phyloP scores from a whole-genome alignment of 2,329 filamentous ascomycete species.

The Ceratocystis albifundus region DNA sequence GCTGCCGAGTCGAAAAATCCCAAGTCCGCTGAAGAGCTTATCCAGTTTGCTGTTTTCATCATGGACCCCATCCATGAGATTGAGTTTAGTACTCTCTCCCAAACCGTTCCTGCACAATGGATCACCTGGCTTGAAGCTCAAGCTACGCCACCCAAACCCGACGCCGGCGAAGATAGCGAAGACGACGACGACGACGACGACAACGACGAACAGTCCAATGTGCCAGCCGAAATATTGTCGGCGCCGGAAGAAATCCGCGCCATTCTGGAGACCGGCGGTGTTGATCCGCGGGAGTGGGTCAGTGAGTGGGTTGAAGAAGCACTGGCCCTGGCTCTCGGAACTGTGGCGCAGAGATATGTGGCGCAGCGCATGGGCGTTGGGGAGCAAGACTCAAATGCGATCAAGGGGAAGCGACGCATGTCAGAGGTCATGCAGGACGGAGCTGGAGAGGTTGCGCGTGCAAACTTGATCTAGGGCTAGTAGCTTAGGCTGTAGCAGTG shows the following conservation, averaged over 20 bases:
- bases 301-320: constrained; percentile 94
- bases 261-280: constrained; percentile 61
- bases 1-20: constrained; percentile 34
- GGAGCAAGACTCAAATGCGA: constrained; percentile 48
- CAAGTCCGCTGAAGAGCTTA: constrained; percentile 46
- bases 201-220: constrained; percentile 33
- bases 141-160: constrained; percentile 26
- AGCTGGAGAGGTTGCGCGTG: constrained; percentile 48
- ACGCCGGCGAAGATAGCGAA: neutral
- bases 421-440: constrained; percentile 46
- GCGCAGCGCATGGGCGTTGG: constrained; percentile 92
- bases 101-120: constrained; percentile 76
- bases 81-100: constrained; percentile 70
- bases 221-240: constrained; percentile 29
- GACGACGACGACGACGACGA: neutral
- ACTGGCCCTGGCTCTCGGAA: constrained; percentile 62
- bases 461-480: constrained; percentile 39
- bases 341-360: constrained; percentile 90
- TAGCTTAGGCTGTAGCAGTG: neutral
- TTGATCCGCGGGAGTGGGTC: constrained; percentile 94
- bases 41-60: constrained; percentile 67
- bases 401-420: constrained; percentile 49
- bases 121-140: constrained; percentile 80
- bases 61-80: constrained; percentile 87
- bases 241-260: constrained; percentile 71